Conservation (phyloP, 768 basidiomycete genomes). For the Sporobolomyces pararoseus region DNA sequence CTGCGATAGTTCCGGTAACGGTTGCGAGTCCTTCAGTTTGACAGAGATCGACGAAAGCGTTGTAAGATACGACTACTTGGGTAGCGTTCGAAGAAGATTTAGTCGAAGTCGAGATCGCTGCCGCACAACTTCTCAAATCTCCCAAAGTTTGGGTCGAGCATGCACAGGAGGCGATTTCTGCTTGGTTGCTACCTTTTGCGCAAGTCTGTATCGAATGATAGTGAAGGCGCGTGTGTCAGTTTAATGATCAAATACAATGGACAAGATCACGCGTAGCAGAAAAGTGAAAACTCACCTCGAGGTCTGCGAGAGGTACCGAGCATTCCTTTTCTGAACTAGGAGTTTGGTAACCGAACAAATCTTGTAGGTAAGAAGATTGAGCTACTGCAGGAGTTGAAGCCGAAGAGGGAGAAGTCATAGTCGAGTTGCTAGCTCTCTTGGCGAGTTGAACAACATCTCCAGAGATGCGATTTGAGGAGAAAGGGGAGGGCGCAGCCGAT, state of each 20-base stretch:
- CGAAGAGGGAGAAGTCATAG: too few relatives aligned
- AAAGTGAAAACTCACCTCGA: slow-evolving; percentile 20
- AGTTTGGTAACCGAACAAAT: slow-evolving; percentile 10
- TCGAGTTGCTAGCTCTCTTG: too few relatives aligned
- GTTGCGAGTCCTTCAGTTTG: slow-evolving; percentile 32
- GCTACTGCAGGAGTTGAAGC: slow-evolving; percentile 1
- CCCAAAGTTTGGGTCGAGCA: slow-evolving; percentile 33
- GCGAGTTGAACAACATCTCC: neutral
- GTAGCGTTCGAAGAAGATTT: slow-evolving; percentile 11
- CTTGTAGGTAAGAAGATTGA: slow-evolving; percentile 19
- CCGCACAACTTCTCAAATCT: slow-evolving; percentile 25
- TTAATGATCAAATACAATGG: too few relatives aligned
- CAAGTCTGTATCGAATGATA: slow-evolving; percentile 27
- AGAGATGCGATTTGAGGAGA: slow-evolving; percentile 7
- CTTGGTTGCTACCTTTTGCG: slow-evolving; percentile 10
- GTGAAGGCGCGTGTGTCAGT: neutral
- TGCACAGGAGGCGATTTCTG: slow-evolving; percentile 33
- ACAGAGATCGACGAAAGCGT: slow-evolving; percentile 40
- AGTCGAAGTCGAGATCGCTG: slow-evolving; percentile 28
- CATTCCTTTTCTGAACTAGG: neutral
- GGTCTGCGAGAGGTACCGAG: slow-evolving; percentile 1
- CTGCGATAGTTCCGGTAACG: slow-evolving; percentile 36
- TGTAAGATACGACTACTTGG: slow-evolving; percentile 32
- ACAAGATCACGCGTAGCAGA: neutral
- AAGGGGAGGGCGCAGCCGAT: slow-evolving; percentile 4